phyloP scores from a whole-genome alignment of 2,329 filamentous ascomycete genomes.

The Ceratocystiopsis minuta region DNA sequence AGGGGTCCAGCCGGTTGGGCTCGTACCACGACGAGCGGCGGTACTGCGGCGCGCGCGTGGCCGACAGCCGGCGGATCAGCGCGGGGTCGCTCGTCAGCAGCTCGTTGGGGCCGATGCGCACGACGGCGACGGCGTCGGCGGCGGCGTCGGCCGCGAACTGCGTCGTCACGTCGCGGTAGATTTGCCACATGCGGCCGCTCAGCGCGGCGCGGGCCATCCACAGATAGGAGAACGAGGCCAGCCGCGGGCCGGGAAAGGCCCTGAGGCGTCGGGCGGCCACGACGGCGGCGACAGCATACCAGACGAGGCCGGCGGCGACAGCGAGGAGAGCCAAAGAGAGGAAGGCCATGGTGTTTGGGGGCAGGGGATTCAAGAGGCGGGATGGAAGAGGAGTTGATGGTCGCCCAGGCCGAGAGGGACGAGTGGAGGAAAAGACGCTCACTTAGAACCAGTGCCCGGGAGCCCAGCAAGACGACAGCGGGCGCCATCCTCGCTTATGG shows the following conservation, averaged over 20 bases:
- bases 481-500: too few species aligned
- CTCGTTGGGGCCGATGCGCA: conserved; percentile 19
- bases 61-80: conserved; percentile 14
- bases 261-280: conserved; percentile 10
- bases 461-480: neutral
- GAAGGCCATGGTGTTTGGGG: neutral
- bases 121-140: conserved; percentile 16
- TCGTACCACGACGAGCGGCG: conserved; percentile 22
- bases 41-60: conserved; percentile 13
- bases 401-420: too few species aligned
- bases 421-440: too few species aligned
- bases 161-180: conserved; percentile 9
- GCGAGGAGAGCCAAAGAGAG: neutral
- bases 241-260: conserved; percentile 12
- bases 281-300: conserved; percentile 8
- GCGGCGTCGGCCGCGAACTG: conserved; percentile 15
- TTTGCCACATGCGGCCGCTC: conserved; percentile 11
- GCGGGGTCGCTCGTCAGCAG: conserved; percentile 18
- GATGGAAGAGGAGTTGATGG: too few species aligned
- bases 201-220: conserved; percentile 13
- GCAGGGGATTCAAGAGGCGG: neutral
- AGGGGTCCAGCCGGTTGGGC: conserved; percentile 27
- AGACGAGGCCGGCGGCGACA: neutral
- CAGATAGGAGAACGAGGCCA: conserved; percentile 17
- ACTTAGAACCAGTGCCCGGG: too few species aligned